These are phyloP conservation scores for Monosporascus sp. DNA, from an alignment of 2,329 filamentous ascomycete species.

Conservation along the genomic window DNA sequence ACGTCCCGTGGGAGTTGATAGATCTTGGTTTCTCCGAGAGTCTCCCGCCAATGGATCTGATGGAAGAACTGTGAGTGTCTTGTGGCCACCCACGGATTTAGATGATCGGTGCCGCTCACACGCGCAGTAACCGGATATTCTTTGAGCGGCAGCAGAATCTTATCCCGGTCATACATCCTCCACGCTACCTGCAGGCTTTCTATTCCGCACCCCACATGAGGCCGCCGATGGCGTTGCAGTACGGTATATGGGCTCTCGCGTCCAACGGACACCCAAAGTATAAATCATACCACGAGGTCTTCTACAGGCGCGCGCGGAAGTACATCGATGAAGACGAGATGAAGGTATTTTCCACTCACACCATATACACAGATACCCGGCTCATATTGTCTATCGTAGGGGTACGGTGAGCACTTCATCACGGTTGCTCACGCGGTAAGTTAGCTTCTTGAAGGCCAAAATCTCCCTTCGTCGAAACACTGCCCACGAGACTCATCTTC, in stretches of 20 bases:
- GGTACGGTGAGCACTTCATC: slow-evolving; percentile 73
- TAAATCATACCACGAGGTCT: slow-evolving; percentile 63
- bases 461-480: not conserved
- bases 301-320: slow-evolving; percentile 76
- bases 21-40: slow-evolving; percentile 70
- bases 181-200: slow-evolving; percentile 69
- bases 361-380: not conserved
- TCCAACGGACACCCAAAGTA: slow-evolving; percentile 70
- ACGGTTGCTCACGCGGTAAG: slow-evolving; percentile 61
- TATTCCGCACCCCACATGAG: slow-evolving; percentile 67
- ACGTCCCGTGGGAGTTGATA: slow-evolving; percentile 53
- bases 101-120: slow-evolving; percentile 8
- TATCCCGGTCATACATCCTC: slow-evolving; percentile 72
- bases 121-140: slow-evolving; percentile 61
- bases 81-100: not conserved
- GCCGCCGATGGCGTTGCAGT: slow-evolving; percentile 80
- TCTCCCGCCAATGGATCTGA: slow-evolving; percentile 70
- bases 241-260: slow-evolving; percentile 82
- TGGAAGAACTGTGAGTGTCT: slow-evolving; percentile 69
- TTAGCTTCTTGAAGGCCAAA: not conserved
- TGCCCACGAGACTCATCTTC: not conserved
- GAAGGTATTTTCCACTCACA: slow-evolving; percentile 42
- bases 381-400: slow-evolving; percentile 32
- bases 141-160: slow-evolving; percentile 70
- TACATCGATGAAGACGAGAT: slow-evolving; percentile 83